These are phyloP conservation scores for Aureobasidium sp. DNA, from an alignment of 2,329 filamentous ascomycete genomes.

Conservation along the genomic window DNA sequence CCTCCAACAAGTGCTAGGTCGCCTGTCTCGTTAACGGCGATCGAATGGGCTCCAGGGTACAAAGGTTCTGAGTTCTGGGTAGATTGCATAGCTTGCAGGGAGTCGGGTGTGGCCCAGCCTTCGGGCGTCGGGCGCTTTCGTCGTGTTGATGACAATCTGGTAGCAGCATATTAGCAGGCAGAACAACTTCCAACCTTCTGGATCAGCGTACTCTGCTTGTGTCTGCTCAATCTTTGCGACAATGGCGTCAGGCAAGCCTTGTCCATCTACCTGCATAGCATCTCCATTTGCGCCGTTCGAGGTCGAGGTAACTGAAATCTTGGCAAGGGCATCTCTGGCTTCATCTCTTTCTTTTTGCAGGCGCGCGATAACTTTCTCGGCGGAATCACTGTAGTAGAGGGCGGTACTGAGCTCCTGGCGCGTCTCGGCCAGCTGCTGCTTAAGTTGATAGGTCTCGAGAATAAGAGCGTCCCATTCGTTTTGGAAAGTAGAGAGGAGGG, in stretches of 20 bases:
- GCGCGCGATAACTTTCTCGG: constrained; percentile 88
- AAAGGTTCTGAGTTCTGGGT: constrained; percentile 49
- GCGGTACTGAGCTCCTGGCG: constrained; percentile 89
- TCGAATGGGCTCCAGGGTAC: constrained; percentile 51
- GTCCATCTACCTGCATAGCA: constrained; percentile 85
- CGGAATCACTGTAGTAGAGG: constrained; percentile 94
- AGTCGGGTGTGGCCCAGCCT: constrained; percentile 73
- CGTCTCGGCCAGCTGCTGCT: constrained; percentile 82
- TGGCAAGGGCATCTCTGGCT: constrained; percentile 79
- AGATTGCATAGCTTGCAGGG: constrained; percentile 55
- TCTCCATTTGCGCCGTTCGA: constrained; percentile 56
- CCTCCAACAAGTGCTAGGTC: constrained; percentile 69
- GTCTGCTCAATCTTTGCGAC: constrained; percentile 69
- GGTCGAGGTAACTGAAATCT: constrained; percentile 61
- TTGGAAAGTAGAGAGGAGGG: constrained; percentile 88
- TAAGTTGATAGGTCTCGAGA: constrained; percentile 83
- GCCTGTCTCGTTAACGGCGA: constrained; percentile 54
- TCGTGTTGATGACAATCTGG: constrained; percentile 75
- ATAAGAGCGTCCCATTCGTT: constrained; percentile 97
- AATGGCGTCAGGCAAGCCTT: constrained; percentile 66
- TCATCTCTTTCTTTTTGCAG: constrained; percentile 89
- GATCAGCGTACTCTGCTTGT: constrained; percentile 63
- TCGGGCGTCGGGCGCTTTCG: constrained; percentile 83
- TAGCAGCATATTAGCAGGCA: constrained; percentile 23
- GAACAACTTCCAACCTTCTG: background rate